These are phyloP conservation scores for Colletotrichum sp. DNA, from an alignment of 2,329 filamentous ascomycete species.

Conservation along the genomic window DNA sequence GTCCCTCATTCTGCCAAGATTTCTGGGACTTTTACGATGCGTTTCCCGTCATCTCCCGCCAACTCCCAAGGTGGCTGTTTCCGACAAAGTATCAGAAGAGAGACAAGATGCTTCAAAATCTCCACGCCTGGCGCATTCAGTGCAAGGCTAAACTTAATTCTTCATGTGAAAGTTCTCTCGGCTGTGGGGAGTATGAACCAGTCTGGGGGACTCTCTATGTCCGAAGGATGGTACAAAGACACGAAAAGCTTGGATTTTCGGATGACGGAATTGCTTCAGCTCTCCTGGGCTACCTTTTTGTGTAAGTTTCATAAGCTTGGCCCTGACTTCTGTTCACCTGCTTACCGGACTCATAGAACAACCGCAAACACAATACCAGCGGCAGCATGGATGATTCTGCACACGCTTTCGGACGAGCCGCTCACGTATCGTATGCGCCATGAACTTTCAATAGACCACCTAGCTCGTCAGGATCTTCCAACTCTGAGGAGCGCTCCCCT, in stretches of 20 bases:
- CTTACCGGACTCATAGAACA: background rate
- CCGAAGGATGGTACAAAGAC: slow-evolving; percentile 8
- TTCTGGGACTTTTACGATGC: slow-evolving; percentile 14
- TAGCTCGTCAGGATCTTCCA: background rate
- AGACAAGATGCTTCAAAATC: background rate
- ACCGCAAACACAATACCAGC: slow-evolving; percentile 9
- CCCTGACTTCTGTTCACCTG: background rate
- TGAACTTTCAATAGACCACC: background rate
- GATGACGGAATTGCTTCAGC: background rate
- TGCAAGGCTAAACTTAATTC: background rate
- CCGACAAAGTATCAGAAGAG: background rate
- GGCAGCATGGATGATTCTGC: slow-evolving; percentile 6
- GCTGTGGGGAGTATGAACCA: background rate
- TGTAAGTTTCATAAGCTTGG: background rate
- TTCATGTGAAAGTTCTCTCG: background rate
- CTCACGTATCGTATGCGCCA: background rate
- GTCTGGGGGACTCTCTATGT: slow-evolving; percentile 9
- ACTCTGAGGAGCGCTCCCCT: background rate
- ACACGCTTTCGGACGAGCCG: background rate
- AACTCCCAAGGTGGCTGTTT: slow-evolving; percentile 5
- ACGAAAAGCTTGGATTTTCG: slow-evolving; percentile 7
- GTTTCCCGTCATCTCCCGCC: slow-evolving; percentile 2
- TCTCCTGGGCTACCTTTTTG: slow-evolving; percentile 13
- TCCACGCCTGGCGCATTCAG: background rate
- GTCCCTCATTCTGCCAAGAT: slow-evolving; percentile 1